Base-by-base conservation (phyloP, 1,284 basidiomycete species). In the Ceratobasidium sp. region DNA sequence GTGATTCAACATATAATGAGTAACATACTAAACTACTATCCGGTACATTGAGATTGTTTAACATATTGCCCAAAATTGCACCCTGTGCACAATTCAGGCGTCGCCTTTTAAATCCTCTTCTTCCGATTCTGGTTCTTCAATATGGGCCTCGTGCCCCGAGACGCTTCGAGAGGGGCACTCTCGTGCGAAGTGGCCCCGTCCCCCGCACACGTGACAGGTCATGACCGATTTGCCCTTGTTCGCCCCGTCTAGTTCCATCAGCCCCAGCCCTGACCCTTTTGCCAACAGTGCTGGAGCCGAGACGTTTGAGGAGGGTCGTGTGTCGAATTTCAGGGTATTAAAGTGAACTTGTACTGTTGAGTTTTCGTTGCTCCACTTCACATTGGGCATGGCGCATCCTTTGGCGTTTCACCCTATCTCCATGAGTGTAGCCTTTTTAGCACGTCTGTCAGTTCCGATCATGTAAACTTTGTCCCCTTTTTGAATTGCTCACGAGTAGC, bases 381-480 rank as follows among this genome's bases (percentile, higher is more conserved):
- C 57, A n/a, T 9, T 33, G 7, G 57, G 27, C 33, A 15, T 2
- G 5, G 19, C 14, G 3, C 6, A 29, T 3, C 57, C 57, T n/a
- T 19, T n/a, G 2, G 24, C 15, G 17, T 33, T 60, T 17, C 27
- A 17, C 14, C 27, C 29, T 14, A 60, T 60, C n/a, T 19, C 4
- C 15, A 6, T 33, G 5, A 60, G 8, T 33, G 27, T 36, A 7
- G 29, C 57, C 22, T 60, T 60, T 36, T 33, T 41, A 2, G 57
- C 57, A 7, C 29, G 11, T 6, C 57, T 17, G 36, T 33, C 31
- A 15, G 57, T 33, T 6, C 31, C 57, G 36, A 60, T 60, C 57
- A 60, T 60, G 15, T 33, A 60, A 33, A 60, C 57, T 2, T 31
- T 41, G 22, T 60, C 57, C 1, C 57, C 29, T 41, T 41, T 41